These are phyloP conservation scores for Inga oerstediana DNA, from an alignment of 306 rosid species.

Conservation along the genomic window DNA sequence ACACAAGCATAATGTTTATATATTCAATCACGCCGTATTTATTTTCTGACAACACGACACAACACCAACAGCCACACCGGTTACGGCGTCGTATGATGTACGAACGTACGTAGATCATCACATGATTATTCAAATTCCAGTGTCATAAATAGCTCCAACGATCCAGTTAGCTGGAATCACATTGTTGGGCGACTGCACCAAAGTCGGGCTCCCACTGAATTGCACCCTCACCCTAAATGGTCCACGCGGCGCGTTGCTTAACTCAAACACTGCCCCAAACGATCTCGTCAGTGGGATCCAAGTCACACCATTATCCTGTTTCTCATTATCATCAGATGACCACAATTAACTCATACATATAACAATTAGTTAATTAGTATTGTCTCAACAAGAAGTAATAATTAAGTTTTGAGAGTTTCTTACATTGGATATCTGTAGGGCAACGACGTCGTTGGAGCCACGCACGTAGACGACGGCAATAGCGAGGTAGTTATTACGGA, in stretches of 20 bases:
- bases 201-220: constrained; percentile 52
- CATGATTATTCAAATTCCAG: constrained; percentile 4
- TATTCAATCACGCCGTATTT: neutral
- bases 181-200: constrained; percentile 51
- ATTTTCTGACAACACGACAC: neutral
- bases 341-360: no score
- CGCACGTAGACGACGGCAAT: constrained; percentile 40
- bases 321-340: no score
- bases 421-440: constrained; percentile 49
- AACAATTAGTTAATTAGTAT: no score
- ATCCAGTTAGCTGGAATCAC: constrained; percentile 71
- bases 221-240: constrained; percentile 56
- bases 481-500: constrained; percentile 60
- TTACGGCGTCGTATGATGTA: neutral
- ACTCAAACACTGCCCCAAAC: constrained; percentile 76
- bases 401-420: no score
- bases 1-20: neutral
- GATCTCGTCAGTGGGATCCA: constrained; percentile 70
- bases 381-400: no score
- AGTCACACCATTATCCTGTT: constrained; percentile 26
- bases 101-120: neutral
- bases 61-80: neutral
- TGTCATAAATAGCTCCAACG: constrained; percentile 65
- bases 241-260: constrained; percentile 53
- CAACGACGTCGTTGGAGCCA: constrained; percentile 59